Base-by-base conservation (phyloP, 2,329 filamentous ascomycete genomes). In the Botrytis aclada region DNA sequence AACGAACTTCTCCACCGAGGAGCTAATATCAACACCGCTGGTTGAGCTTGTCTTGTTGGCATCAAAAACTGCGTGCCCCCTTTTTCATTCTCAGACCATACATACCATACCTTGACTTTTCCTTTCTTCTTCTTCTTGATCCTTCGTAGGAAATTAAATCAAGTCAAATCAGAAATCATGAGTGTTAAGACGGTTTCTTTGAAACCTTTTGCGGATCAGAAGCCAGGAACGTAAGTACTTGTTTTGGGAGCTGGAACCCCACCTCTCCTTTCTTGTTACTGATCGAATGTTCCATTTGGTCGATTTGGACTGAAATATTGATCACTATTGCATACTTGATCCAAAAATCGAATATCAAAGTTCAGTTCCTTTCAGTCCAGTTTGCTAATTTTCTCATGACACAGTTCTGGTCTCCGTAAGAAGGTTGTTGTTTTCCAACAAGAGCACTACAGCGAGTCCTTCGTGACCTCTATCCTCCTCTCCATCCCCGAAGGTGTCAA, bases 371-470 rank as follows among this genome's bases (percentile, higher is more conserved):
- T 54, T 14, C 25, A 45, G 9, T 3, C 18, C 25, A 25, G 25
- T 29, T 32, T 61, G 43, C 62, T 69, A 47, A 69, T 34, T 47
- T 56, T 77, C 75, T 75, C 71, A 20, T 76, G 74, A 74, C 75
- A 75, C 74, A 98, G 95, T 79, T 99, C 96, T 78, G 96, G 96
- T 84, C 94, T 99, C 83, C 94, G 96, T 77, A 99, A 99, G 86
- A 98, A 97, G 90, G 96, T 98, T 85, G 94, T 93, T 81, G 93
- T 97, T 82, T 99, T 99, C 88, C 94, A 99, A 84, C 88, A 98
- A 84, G 87, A 91, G 74, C 89, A 99, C 85, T 99, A 99, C 88
- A 95, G 93, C 84, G 96, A 99, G 85, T 90, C 95, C 70, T 99
- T 99, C 83, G 89, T 99, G 78, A 88, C 95, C 77, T 95, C 94